Evolutionary conservation across 768 basidiomycete genomes (phyloP).

Genomic region (Tricholomella constricta): DNA sequence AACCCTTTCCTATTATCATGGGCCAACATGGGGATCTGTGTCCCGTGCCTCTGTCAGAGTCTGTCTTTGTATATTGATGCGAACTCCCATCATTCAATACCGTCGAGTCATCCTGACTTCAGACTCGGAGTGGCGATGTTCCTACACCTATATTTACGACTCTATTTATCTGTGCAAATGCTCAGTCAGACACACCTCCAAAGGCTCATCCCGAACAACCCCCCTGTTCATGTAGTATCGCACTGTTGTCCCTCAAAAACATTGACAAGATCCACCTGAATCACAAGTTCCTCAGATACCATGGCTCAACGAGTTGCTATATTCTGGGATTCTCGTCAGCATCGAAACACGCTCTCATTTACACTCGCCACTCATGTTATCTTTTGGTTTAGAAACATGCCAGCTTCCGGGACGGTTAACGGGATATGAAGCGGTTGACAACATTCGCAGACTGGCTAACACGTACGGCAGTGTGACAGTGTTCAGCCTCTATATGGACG

Average conservation of each 20-base stretch:
- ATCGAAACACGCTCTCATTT: neutral
- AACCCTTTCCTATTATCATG: neutral
- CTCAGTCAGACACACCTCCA: neutral
- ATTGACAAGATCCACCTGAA: too few species aligned
- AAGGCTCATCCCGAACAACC: neutral
- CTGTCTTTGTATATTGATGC: slow-evolving; percentile 3
- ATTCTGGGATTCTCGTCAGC: slow-evolving; percentile 31
- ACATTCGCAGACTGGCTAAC: slow-evolving; percentile 27
- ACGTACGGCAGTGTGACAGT: slow-evolving; percentile 30
- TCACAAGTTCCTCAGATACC: neutral
- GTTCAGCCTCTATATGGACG: slow-evolving; percentile 34
- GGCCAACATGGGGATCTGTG: neutral
- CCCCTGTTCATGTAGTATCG: neutral
- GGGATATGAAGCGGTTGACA: slow-evolving; percentile 29
- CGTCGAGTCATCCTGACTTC: slow-evolving; percentile 7
- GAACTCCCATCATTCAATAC: neutral
- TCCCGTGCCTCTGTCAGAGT: neutral
- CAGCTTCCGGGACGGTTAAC: slow-evolving; percentile 26
- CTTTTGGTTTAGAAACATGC: slow-evolving; percentile 29
- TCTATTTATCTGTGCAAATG: neutral
- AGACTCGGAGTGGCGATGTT: neutral
- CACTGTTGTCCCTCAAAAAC: too few species aligned
- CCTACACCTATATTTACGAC: too few species aligned
- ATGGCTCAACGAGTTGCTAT: slow-evolving; percentile 14
- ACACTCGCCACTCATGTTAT: neutral